Evolutionary conservation across 163 green algal genomes (phyloP), one percentile per base, ranked within the genome.

Genomic region (Scenedesmus sp.): DNA sequence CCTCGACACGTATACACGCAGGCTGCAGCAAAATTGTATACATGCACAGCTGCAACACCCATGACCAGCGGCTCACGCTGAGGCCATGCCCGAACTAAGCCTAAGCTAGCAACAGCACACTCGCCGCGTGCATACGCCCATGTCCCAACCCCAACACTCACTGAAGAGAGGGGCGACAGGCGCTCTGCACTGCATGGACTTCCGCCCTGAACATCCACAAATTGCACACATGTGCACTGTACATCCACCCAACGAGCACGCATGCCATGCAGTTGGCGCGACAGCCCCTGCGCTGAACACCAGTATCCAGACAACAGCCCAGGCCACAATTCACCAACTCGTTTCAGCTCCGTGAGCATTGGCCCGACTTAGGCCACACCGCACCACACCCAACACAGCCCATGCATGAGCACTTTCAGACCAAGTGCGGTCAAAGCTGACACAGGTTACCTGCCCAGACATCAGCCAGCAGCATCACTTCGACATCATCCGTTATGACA

Each of bases 161-260:
- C 30, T 4, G 18, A 22, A 1, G 5, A 40, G 9, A 76, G 30
- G 40, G 12, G 65, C 65, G 40, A 7, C 65, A 76, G 30, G 65
- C 65, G 40, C 65, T 76, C 65, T 18, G 30, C 65, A 76, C 65
- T 40, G 65, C 65, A 40, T 16, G 30, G 6, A 18, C 65, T 30
- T 40, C 65, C 65, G 4, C n/a, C 30, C 30, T 40, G 30, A 37
- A 76, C 1, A 76, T 82, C 35, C 73, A 82, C 73, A 82, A 18
- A 82, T 33, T 46, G 37, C 35, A 46, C 73, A 51, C 73, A 7
- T 82, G 73, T 82, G 73, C 73, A 82, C 37, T 51, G 73, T 44
- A 44, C n/a, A 51, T 10, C 73, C 13, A 46, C 73, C 49, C 3
- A 51, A 3, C 35, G 15, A 35, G 35, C 37, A 51, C 73, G 33